These are phyloP conservation scores for Beauveria caledonica DNA, from an alignment of 2,329 filamentous ascomycete species.

Conservation along the genomic window DNA sequence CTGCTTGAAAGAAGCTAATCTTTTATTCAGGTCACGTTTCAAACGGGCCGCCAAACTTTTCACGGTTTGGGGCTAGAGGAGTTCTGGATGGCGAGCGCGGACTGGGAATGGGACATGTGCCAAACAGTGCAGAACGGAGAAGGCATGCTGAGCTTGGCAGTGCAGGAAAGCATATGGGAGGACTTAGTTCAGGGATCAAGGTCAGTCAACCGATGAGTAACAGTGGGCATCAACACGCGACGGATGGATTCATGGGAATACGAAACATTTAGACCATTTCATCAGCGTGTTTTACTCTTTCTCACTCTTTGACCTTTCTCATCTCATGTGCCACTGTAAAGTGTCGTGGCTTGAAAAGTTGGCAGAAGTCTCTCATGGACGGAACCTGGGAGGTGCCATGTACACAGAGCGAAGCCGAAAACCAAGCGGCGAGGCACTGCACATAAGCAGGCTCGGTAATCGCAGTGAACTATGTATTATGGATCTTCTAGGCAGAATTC, in stretches of 20 bases:
- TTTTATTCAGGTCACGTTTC: background rate
- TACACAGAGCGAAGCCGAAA: too few species aligned
- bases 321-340: background rate
- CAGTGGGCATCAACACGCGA: constrained; percentile 12
- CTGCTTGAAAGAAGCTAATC: background rate
- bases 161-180: background rate
- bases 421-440: too few species aligned
- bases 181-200: constrained; percentile 14
- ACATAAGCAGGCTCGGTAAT: too few species aligned
- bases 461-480: too few species aligned
- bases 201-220: constrained; percentile 16
- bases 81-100: background rate
- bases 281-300: background rate
- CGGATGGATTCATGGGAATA: background rate
- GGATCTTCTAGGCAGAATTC: too few species aligned
- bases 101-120: background rate
- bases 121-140: constrained; percentile 2
- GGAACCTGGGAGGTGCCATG: too few species aligned
- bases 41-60: background rate
- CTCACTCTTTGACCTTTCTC: too few species aligned
- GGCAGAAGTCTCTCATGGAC: background rate
- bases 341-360: background rate
- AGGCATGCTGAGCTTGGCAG: background rate
- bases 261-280: background rate
- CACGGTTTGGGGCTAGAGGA: background rate